Base-by-base conservation (phyloP, 768 basidiomycete genomes). In the Suillus sp. region DNA sequence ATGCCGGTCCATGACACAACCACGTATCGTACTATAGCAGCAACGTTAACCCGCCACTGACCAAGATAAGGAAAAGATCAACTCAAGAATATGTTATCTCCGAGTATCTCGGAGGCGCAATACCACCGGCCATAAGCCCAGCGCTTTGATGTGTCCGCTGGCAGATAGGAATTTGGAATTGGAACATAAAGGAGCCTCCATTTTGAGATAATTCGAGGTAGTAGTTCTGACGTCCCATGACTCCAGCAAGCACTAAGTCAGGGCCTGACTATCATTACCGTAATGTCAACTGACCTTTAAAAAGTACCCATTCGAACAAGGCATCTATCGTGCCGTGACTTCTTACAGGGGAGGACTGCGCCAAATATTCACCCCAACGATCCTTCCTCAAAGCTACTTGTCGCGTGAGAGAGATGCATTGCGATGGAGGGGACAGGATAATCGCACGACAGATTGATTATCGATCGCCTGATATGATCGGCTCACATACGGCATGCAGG, bases 161-260 rank as follows among this genome's bases (percentile, higher is more conserved):
- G 55, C 22, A 20, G 30, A 27, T 11, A 8, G 18, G 18, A 57
- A 40, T 20, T 40, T 57, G 27, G 38, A 40, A 57, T 40, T 40
- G 38, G 18, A 42, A 57, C 38, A 57, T 30, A 57, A 57, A 57
- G 56, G 27, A 30, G 30, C 37, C 6, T 20, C 56, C 56, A 20
- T 57, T 57, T 57, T 18, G 16, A 57, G 56, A 40, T 57, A 27
- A 40, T 20, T 38, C 35, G 25, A 57, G 25, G 18, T 4, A 20
- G 25, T 38, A 4, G 10, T 16, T 38, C 37, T 5, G 25, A 56
- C 8, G 22, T 10, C 16, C n/a, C n/a, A 8, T 37, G 25, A 57
- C 38, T 35, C 1, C 8, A 37, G 16, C 22, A 22, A 38, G 9
- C 18, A 20, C 37, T n/a, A 27, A 38, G 55, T 25, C 55, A 57